Conservation (phyloP, 2,329 filamentous ascomycete genomes). For the Colletotrichum acutatum region DNA sequence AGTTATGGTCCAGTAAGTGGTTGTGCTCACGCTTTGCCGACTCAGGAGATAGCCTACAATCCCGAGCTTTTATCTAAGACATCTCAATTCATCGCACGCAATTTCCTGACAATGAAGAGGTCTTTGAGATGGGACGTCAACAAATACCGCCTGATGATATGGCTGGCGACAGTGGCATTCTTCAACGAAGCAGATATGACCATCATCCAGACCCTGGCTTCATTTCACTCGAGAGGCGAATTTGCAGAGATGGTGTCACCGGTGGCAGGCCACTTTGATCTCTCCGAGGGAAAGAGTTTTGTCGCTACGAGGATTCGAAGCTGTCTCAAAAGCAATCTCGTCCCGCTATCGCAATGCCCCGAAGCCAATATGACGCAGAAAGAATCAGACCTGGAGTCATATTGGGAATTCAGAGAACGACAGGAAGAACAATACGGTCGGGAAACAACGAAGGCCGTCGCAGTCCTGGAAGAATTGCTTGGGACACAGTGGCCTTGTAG, state of each 20-base stretch:
- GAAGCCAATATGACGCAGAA: not conserved
- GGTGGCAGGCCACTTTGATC: not conserved
- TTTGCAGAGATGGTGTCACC: not conserved
- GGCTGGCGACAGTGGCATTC: conserved; percentile 38
- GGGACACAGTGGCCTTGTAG: not conserved
- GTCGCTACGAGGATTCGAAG: not conserved
- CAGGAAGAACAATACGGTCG: not conserved
- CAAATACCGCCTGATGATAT: conserved; percentile 35
- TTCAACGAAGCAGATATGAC: not conserved
- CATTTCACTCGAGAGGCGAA: not conserved
- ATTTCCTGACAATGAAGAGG: not conserved
- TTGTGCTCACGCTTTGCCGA: not conserved
- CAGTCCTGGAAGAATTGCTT: not conserved
- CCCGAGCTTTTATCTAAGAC: not conserved
- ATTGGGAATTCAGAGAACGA: not conserved
- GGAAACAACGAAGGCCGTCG: not conserved
- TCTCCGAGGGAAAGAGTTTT: not conserved
- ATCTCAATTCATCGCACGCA: not conserved
- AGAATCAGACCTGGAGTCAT: rapidly evolving
- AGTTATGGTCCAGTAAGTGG: not conserved
- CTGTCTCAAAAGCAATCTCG: not conserved
- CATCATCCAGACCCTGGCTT: conserved; percentile 33
- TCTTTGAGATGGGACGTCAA: not conserved
- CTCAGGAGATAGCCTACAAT: not conserved
- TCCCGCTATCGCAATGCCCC: not conserved